phyloP scores from a whole-genome alignment of 495 filamentous ascomycete genomes.

The Tuber microsphaerosporum region DNA sequence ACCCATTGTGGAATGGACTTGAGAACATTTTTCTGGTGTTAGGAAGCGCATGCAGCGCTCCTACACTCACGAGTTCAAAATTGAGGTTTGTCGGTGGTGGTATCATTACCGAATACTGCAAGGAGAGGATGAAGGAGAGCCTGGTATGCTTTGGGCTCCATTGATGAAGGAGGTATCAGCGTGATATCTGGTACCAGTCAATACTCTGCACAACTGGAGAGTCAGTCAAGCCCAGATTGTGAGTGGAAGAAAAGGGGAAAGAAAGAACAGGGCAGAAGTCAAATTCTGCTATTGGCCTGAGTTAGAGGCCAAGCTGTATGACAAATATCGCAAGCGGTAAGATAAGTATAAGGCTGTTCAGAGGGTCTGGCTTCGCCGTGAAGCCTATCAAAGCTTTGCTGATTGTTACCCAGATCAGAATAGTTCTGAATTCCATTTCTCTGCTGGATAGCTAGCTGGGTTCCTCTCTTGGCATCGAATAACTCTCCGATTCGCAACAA shows the following conservation, averaged over 20 bases:
- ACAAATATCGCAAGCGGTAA: neutral
- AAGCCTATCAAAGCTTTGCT: neutral
- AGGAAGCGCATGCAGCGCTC: neutral
- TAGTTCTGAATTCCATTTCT: neutral
- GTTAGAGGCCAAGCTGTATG: neutral
- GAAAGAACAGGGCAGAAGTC: neutral
- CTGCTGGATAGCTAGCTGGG: conserved; percentile 10
- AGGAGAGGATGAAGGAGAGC: neutral
- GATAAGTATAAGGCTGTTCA: neutral
- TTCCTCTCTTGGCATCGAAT: conserved; percentile 11
- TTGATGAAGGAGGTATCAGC: neutral
- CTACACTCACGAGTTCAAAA: neutral
- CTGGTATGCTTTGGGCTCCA: neutral
- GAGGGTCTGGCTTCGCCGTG: neutral
- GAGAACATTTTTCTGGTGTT: too few relatives aligned
- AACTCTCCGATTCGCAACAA: conserved; percentile 7
- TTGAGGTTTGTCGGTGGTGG: neutral
- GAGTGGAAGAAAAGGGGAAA: neutral
- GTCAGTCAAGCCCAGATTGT: neutral
- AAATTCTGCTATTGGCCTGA: neutral
- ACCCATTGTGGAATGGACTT: too few relatives aligned
- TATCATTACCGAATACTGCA: neutral
- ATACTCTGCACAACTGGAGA: neutral
- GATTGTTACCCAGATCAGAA: neutral
- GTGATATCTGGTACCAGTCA: neutral